Percentiles rank a stretch among this genome's conserved stretches.
phyloP scores from a whole-genome alignment of 176 grass and related monocot genomes.

The Secale cereale region DNA sequence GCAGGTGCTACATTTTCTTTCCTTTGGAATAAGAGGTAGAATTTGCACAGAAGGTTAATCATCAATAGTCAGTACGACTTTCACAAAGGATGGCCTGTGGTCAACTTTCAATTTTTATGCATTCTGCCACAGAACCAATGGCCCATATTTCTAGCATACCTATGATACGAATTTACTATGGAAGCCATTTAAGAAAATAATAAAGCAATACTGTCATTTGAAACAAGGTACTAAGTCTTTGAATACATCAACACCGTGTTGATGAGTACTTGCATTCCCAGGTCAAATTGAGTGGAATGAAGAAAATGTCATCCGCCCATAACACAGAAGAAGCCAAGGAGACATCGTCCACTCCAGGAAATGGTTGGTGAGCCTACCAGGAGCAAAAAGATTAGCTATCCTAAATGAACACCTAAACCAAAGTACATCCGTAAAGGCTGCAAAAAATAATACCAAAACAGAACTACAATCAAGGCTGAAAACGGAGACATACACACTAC shows the following conservation, averaged over 20 bases:
- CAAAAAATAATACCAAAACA: neutral
- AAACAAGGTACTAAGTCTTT: constrained; percentile 1
- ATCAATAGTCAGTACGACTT: neutral
- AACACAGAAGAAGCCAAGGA: constrained; percentile 28
- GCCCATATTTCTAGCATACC: neutral
- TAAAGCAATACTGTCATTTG: constrained; percentile 9
- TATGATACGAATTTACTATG: neutral
- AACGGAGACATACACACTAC: neutral
- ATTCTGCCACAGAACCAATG: neutral
- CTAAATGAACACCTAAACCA: neutral
- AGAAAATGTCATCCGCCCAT: constrained; percentile 14
- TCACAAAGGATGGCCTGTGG: constrained; percentile 3
- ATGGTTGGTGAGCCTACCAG: constrained; percentile 3
- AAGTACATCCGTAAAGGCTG: neutral
- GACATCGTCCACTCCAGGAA: neutral
- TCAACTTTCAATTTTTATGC: neutral
- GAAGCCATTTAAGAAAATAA: constrained; percentile 4
- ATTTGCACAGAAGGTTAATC: neutral
- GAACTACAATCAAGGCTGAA: neutral
- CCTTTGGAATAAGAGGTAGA: neutral
- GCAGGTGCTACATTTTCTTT: neutral
- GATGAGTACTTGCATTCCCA: constrained; percentile 15
- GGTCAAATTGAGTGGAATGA: constrained; percentile 14
- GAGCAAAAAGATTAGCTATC: neutral
- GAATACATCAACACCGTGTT: neutral